Evolutionary conservation across 2,329 filamentous ascomycete genomes (phyloP), one percentile per base, ranked within the genome.

Genomic region (Alternaria sp.): DNA sequence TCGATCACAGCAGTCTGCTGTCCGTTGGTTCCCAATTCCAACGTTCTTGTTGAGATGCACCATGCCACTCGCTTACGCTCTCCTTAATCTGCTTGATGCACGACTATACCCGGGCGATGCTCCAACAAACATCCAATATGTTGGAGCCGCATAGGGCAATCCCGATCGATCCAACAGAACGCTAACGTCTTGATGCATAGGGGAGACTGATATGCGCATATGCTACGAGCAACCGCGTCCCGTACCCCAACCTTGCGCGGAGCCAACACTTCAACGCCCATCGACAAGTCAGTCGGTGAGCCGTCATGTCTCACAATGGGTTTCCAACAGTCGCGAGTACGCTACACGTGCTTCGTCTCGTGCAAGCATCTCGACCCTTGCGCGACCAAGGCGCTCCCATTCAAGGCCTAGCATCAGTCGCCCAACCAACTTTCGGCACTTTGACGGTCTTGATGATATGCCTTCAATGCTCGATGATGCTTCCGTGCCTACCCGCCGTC

Each of bases 281-380:
- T 67, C 70, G 10, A 79, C 78, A n/a, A 76, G 77, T 57, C 76
- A 79, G 21, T 74, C 76, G 6, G 70, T 78, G 70, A 70, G 71
- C 66, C 71, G 67, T 8, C 77, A 79, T 55, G 69, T 79, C 44
- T 78, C 78, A 21, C 76, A 79, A 70, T 80, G 78, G 78, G 74
- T 78, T 10, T 60, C 72, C 28, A 76, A 49, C 43, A 71, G 77
- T 54, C 75, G 76, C 28, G 77, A 80, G 20, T 77, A 77, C 21
- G 76, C 76, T 51, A 70, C 76, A 21, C 73, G 76, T 53, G 78
- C 77, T 46, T 79, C 77, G 26, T 78, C 75, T 28, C 70, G 76
- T 50, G 71, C 75, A 47, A 79, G 75, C 58, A 67, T 76, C 7
- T 70, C 75, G 20, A 78, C 75, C 5, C 68, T 78, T 33, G 69